Base-by-base conservation (phyloP, 768 basidiomycete species). In the Leccinum aurantiacum region DNA sequence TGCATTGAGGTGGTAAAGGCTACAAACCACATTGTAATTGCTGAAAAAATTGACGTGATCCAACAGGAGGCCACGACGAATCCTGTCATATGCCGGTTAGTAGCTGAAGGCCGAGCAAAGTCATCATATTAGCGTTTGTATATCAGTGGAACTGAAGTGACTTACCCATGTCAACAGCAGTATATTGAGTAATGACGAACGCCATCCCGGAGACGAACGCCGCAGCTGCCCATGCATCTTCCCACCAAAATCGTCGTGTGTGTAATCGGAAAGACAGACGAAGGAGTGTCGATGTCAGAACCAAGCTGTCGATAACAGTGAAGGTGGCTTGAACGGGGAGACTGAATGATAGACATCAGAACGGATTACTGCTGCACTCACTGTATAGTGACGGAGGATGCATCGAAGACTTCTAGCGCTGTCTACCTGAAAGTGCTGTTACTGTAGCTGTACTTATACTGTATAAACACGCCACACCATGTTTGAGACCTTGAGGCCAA, bases 171-270 rank as follows among this genome's bases (percentile, higher is more conserved):
- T 44, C 41, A 48, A 14, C 11, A 48, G 19, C 5, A 8, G 7
- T 7, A 22, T 22, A 15, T 48, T 48, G 47, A 24, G 22, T 24
- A 14, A 48, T 24, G 19, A 48, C 24, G 22, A 48, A 48, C 6
- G 47, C 24, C 24, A 24, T 24, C 47, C 47, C 47, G 19, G 22
- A 22, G 22, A 24, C 13, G 6, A 48, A 7, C 14, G 24, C 47
- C 13, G 2, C 47, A 14, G 22, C 58, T 35, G 69, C 66, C 66
- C 69, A 71, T 4, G 38, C 7, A 47, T 68, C 67, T 59, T 70
- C 69, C 69, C 69, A 69, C 66, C 67, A 68, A 35, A 65, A 62
- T 29, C 62, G 25, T 48, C 49, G 58, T 56, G 68, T 60, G 27
- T 22, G 57, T 14, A 58, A 33, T 22, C 66, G 63, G 46, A 67